A percentile compares a stretch with the other conserved stretches of the same genome.
phyloP scores from a whole-genome alignment of 164 flowering plant genomes.

The Stephania cephalantha region DNA sequence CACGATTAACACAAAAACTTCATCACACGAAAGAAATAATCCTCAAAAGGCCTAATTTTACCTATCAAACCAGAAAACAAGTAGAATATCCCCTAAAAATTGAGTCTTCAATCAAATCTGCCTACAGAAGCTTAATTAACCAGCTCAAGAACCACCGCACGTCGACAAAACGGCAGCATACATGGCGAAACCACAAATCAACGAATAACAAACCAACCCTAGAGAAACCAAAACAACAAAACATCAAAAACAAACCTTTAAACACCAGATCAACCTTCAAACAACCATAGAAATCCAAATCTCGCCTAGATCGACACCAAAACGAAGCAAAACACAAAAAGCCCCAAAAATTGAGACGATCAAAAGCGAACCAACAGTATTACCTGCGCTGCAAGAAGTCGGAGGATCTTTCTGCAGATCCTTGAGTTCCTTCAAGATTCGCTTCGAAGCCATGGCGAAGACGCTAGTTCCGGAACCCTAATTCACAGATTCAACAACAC shows the following conservation, averaged over 20 bases:
- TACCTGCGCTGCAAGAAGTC: constrained; percentile 17
- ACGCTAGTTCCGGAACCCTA: constrained; percentile 7
- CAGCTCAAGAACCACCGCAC: neutral
- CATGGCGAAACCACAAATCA: neutral
- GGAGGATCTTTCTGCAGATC: constrained; percentile 22
- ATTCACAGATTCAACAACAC: neutral
- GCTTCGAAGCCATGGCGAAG: constrained; percentile 15
- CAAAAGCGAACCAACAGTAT: neutral
- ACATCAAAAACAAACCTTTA: neutral
- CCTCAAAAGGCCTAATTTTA: no score
- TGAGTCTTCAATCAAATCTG: no score
- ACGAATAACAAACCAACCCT: neutral
- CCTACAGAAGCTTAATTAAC: neutral
- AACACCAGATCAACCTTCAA: neutral
- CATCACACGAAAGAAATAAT: no score
- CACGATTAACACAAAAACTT: neutral
- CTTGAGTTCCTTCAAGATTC: constrained; percentile 19
- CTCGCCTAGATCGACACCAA: neutral
- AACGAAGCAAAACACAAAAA: neutral
- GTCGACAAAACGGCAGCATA: neutral
- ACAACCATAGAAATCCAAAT: neutral
- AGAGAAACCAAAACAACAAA: neutral
- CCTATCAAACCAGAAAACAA: no score
- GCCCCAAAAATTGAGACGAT: neutral
- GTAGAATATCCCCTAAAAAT: no score